Conservation (phyloP, 2,329 filamentous ascomycete species). For the Clonostachys chloroleuca region DNA sequence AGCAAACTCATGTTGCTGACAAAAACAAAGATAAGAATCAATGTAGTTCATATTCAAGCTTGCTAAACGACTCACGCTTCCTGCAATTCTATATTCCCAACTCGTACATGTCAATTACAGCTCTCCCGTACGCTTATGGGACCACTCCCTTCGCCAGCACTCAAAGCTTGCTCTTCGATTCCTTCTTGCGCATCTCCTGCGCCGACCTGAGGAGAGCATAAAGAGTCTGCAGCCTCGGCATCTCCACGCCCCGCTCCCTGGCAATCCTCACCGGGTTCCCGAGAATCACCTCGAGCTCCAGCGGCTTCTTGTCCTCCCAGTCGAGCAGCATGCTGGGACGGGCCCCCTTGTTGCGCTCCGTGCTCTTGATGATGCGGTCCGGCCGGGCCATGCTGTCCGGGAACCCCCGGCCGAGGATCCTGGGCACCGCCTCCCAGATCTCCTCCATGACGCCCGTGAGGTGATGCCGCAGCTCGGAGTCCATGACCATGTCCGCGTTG, state of each 20-base stretch:
- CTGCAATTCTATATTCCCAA: too few species aligned
- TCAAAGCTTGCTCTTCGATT: conserved; percentile 26
- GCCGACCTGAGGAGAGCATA: conserved; percentile 63
- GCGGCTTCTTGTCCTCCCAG: conserved; percentile 60
- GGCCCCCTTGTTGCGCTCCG: conserved; percentile 58
- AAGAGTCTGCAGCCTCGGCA: conserved; percentile 62
- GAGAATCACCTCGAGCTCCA: conserved; percentile 70
- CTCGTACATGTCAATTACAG: too few species aligned
- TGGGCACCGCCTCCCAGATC: conserved; percentile 59
- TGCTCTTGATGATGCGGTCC: conserved; percentile 59
- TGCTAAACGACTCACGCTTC: too few species aligned
- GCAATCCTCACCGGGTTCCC: conserved; percentile 68
- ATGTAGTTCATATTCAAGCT: too few species aligned
- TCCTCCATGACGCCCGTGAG: conserved; percentile 66
- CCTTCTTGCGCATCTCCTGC: conserved; percentile 45
- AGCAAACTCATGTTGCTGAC: too few species aligned
- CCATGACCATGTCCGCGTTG: conserved; percentile 62
- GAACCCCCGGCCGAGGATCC: conserved; percentile 57
- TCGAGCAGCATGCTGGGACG: conserved; percentile 66
- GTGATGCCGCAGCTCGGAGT: conserved; percentile 58
- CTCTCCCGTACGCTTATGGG: too few species aligned
- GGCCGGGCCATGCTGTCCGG: conserved; percentile 54
- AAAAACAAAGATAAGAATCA: too few species aligned
- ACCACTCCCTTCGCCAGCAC: too few species aligned
- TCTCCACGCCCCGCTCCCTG: conserved; percentile 54